Base-by-base conservation (phyloP, 108 stramenopile species). In the Nitzschia putrida region DNA sequence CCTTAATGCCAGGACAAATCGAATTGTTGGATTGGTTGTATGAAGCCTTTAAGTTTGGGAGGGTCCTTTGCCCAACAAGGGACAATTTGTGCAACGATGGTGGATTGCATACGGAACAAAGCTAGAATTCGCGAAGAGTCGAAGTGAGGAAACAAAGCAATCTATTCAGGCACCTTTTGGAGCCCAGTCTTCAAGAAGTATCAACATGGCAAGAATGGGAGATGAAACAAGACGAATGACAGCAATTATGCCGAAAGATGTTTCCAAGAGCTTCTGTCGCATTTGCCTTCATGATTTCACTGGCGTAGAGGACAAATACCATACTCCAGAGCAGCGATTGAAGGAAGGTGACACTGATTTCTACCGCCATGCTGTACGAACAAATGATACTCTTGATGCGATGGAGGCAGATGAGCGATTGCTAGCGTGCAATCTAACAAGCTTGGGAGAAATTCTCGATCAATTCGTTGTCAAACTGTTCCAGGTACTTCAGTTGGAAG, bases 261-360 rank as follows among this genome's bases (percentile, higher is more conserved):
- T 80, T 41, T 26, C 72, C 22, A 80, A 61, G 8, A 58, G 72
- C 49, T 83, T 61, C 56, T 66, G 71, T 6, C 72, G 79, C 21
- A 66, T 78, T 22, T 80, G 75, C 56, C 42, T 67, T 2, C 66
- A 68, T 25, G 79, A 83, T 49, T 83, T 83, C 44, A 34, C 50
- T n/a, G 82, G 64, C 40, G 75, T 83, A 22, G 57, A 56, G n/a
- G 79, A 83, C 64, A 77, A 70, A 20, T 77, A 83, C 38, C 79
- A 83, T 26, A 80, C 72, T 56, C 71, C 72, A 0, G 79, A 83
- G 41, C 79, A 83, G 55, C 67, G 56, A 40, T 40, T 39, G n/a
- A 61, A 41, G 16, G 26, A 41, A 0, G 29, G 41, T 0, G 66
- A 50, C 14, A 50, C 61, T 6, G 82, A 77, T 0, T 53, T 67